phyloP scores from a whole-genome alignment of 805 yeast genomes.

The Saccharomycopsis sp. region DNA sequence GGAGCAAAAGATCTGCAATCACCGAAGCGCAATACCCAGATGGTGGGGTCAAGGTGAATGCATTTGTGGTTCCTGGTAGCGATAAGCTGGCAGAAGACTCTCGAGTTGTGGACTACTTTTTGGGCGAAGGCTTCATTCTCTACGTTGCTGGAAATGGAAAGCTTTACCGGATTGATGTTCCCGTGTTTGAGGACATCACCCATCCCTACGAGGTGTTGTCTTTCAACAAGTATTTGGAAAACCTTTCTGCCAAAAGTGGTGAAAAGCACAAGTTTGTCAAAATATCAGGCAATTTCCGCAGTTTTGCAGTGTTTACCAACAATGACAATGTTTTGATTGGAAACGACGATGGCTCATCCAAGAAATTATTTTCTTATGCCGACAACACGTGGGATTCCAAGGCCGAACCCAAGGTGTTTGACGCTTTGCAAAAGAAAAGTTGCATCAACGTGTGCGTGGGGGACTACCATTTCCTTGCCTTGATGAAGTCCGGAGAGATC shows the following conservation, averaged over 20 bases:
- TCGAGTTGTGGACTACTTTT: slow-evolving; percentile 47
- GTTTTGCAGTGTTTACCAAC: slow-evolving; percentile 48
- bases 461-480: slow-evolving; percentile 61
- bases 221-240: slow-evolving; percentile 29
- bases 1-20: slow-evolving; percentile 36
- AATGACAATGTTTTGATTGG: slow-evolving; percentile 28
- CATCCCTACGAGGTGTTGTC: slow-evolving; percentile 24
- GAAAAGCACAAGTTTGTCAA: slow-evolving; percentile 34
- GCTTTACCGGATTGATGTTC: slow-evolving; percentile 29
- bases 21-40: slow-evolving; percentile 23
- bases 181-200: slow-evolving; percentile 3
- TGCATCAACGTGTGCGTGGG: slow-evolving; percentile 56
- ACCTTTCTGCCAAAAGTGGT: slow-evolving; percentile 14
- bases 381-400: neutral
- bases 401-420: slow-evolving; percentile 29
- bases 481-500: slow-evolving; percentile 48
- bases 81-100: no score
- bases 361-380: slow-evolving; percentile 27
- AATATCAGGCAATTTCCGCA: slow-evolving; percentile 45
- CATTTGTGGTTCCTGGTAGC: slow-evolving; percentile 29
- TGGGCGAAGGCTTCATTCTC: slow-evolving; percentile 45
- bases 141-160: slow-evolving; percentile 40
- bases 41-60: slow-evolving; percentile 31
- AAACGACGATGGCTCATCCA: slow-evolving; percentile 4
- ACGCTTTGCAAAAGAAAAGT: slow-evolving; percentile 37